phyloP scores from a whole-genome alignment of 2,329 filamentous ascomycete genomes.

The Apiospora hydei region DNA sequence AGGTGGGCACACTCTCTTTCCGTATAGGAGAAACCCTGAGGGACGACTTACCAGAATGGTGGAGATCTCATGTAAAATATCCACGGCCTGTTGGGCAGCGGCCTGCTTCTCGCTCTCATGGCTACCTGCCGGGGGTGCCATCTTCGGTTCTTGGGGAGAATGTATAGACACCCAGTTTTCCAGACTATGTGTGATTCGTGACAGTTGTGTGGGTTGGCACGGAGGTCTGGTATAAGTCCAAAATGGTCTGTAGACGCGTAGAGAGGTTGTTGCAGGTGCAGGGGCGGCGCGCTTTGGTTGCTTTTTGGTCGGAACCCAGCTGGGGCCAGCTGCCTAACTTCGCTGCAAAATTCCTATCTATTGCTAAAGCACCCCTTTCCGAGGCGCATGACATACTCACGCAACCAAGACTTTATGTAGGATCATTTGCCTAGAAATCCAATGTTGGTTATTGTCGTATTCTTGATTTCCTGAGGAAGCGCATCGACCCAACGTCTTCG shows the following conservation, averaged over 20 bases:
- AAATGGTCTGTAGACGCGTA: not conserved
- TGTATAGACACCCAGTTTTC: no score
- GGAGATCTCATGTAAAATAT: conserved; percentile 84
- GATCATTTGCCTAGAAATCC: not conserved
- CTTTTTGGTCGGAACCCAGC: conserved; percentile 26
- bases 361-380: not conserved
- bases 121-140: conserved; percentile 41
- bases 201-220: not conserved
- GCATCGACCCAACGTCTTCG: no score
- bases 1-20: not conserved
- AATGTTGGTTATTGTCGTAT: not conserved
- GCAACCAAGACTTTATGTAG: not conserved
- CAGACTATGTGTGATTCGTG: not conserved
- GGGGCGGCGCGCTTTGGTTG: conserved; percentile 17
- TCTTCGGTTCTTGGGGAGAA: conserved; percentile 37
- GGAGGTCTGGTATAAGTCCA: not conserved
- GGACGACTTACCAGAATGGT: conserved; percentile 77
- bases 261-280: conserved; percentile 22
- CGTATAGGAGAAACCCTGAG: conserved; percentile 8
- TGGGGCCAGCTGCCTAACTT: conserved; percentile 33
- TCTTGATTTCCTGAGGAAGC: not conserved
- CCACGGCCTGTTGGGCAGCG: conserved; percentile 82
- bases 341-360: no score
- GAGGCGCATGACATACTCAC: no score
- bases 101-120: conserved; percentile 71